phyloP scores from a whole-genome alignment of 352 stramenopile genomes.

The Phytophthora aleatoria region DNA sequence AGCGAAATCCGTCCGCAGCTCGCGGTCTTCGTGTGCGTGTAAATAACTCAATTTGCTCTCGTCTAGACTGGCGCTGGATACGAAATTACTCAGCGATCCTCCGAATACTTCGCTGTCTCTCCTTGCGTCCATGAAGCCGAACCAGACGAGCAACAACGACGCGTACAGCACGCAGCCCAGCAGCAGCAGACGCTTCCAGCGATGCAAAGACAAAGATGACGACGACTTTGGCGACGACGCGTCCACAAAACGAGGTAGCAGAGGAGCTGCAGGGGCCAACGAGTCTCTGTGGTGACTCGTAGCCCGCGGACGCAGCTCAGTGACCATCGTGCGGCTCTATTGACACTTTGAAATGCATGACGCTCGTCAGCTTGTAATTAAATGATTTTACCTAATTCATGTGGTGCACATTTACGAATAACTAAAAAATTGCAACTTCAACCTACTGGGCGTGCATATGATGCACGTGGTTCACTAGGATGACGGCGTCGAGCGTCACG shows the following conservation, averaged over 20 bases:
- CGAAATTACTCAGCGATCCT: not conserved
- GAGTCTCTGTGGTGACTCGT: constrained; percentile 9
- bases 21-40: constrained; percentile 23
- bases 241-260: constrained; percentile 11
- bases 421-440: constrained; percentile 4
- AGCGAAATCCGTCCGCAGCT: constrained; percentile 17
- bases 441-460: constrained; percentile 56
- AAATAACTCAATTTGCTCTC: constrained; percentile 18
- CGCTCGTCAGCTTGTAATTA: not conserved
- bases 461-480: constrained; percentile 83
- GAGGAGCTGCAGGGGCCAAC: not conserved
- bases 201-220: not conserved
- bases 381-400: constrained; percentile 14
- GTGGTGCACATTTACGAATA: constrained; percentile 13
- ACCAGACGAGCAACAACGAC: constrained; percentile 26
- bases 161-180: constrained; percentile 23
- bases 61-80: constrained; percentile 20
- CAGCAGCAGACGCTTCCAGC: constrained; percentile 22
- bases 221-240: not conserved
- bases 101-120: not conserved
- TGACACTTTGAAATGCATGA: constrained; percentile 22
- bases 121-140: constrained; percentile 1
- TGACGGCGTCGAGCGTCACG: constrained; percentile 52
- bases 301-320: constrained; percentile 18
- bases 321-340: constrained; percentile 12